Evolutionary conservation across 495 filamentous ascomycete genomes (phyloP), one percentile per base, ranked within the genome.

Genomic region (Parathielavia appendiculata): DNA sequence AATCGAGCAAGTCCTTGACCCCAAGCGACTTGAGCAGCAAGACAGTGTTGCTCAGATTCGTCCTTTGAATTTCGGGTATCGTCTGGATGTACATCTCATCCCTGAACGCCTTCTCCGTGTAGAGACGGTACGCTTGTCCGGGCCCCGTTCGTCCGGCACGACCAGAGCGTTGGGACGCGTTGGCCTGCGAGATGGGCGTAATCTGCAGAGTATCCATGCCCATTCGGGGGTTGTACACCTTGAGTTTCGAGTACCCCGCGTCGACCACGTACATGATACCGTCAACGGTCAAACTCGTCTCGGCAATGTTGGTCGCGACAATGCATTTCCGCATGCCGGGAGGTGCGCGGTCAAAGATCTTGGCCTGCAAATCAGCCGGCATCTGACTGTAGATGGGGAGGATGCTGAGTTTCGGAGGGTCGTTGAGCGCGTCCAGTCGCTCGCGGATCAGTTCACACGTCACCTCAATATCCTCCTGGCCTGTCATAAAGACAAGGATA

Each of bases 211-310:
- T 96, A 63, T 99, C 93, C 95, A 99, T 99, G 55, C 95, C 92
- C 93, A 99, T 97, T 30, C 88, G 83, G 5, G 95, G 91, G 65
- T 99, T 97, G 75, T 97, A 99, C 13, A 97, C 95, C 67, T 99
- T 99, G 56, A 99, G 78, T 72, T 99, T 99, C 0, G 91, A 95
- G 71, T 88, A 99, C 1, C 95, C 95, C 7, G 88, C 85, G 68
- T 99, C 95, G 36, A 99, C 92, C 52, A 99, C 95, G 65, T 92
- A 99, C 92, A 97, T 97, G 65, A 99, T 97, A 59, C 95, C 95
- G 63, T 99, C 95, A 11, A 99, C 95, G 0, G 95, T 99, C 75
- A 99, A 79, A 77, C 89, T 95, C 0, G 95, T 99, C 69, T 99
- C 95, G 4, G 95, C 95, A 69, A 99, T 97, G 62, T 99, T 99